A percentile compares a stretch with the other conserved stretches of the same genome.
Conservation (phyloP, 768 basidiomycete genomes). For the Porpolomopsis calyptriformis region DNA sequence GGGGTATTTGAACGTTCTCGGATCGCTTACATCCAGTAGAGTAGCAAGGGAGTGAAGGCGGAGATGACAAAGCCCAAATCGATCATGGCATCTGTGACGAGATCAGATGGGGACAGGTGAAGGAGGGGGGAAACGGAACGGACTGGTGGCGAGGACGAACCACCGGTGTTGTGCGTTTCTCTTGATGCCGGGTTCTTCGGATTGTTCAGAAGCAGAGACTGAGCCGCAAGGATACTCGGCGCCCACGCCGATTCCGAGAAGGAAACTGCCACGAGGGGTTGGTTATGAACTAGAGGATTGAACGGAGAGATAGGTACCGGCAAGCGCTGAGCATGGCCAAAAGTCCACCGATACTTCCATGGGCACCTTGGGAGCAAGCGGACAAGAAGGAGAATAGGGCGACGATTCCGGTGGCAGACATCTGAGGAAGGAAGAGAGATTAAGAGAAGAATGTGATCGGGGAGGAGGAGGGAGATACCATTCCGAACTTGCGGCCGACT, state of each 20-base stretch:
- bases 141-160: conserved; percentile 85
- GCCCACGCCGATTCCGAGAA: conserved; percentile 81
- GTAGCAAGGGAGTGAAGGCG: conserved; percentile 72
- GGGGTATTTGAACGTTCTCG: neutral
- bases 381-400: conserved; percentile 75
- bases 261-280: conserved; percentile 40
- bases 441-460: conserved; percentile 1
- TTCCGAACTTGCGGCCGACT: conserved; percentile 78
- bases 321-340: conserved; percentile 71
- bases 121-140: conserved; percentile 13
- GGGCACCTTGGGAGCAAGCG: conserved; percentile 71
- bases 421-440: conserved; percentile 31
- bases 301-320: conserved; percentile 35
- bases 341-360: conserved; percentile 58
- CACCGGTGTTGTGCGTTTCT: conserved; percentile 79
- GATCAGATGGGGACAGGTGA: neutral
- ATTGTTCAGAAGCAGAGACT: conserved; percentile 81
- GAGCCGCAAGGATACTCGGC: conserved; percentile 88
- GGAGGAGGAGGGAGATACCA: conserved; percentile 37
- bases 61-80: conserved; percentile 74
- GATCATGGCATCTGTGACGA: conserved; percentile 65
- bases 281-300: neutral
- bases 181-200: conserved; percentile 68
- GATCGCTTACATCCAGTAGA: conserved; percentile 72
- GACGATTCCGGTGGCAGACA: conserved; percentile 75